Conservation (phyloP, 2,329 filamentous ascomycete genomes). For the Stenocarpella maydis region DNA sequence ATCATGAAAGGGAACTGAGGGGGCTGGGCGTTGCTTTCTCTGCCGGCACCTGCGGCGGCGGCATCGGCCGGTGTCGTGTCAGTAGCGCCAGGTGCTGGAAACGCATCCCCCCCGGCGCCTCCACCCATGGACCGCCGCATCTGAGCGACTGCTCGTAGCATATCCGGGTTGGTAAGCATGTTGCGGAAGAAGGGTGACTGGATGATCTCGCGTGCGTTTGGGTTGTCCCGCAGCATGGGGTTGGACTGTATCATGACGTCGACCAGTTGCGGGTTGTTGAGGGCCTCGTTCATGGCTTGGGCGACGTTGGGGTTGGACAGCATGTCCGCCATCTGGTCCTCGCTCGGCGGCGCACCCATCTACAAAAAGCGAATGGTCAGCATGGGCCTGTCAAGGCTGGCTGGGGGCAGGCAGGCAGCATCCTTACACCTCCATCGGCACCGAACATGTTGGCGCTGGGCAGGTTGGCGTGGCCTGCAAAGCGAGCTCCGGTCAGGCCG, state of each 20-base stretch:
- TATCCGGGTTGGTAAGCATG: slow-evolving; percentile 91
- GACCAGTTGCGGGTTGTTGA: slow-evolving; percentile 93
- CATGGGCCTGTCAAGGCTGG: slow-evolving; percentile 2
- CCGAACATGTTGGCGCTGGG: slow-evolving; percentile 91
- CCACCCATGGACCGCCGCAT: slow-evolving; percentile 78
- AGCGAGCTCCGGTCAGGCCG: slow-evolving; percentile 89
- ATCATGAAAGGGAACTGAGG: slow-evolving; percentile 43
- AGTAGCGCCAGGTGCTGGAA: slow-evolving; percentile 91
- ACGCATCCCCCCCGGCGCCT: slow-evolving; percentile 61
- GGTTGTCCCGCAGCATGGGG: slow-evolving; percentile 79
- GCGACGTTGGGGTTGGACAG: slow-evolving; percentile 56
- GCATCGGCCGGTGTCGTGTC: slow-evolving; percentile 76
- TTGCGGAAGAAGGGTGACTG: slow-evolving; percentile 87
- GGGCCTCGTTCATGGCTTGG: slow-evolving; percentile 56
- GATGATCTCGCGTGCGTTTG: slow-evolving; percentile 83
- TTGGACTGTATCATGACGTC: slow-evolving; percentile 95
- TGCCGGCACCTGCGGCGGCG: slow-evolving; percentile 40
- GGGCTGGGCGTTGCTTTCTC: slow-evolving; percentile 44
- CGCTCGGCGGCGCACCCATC: slow-evolving; percentile 88
- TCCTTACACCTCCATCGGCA: slow-evolving; percentile 88
- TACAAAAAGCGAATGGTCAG: slow-evolving; percentile 49
- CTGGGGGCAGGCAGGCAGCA: slow-evolving; percentile 3
- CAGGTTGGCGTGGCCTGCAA: slow-evolving; percentile 89
- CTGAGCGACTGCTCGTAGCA: slow-evolving; percentile 81
- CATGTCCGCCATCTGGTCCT: slow-evolving; percentile 84